These are phyloP conservation scores for Pyrenula aspistea DNA, from an alignment of 495 filamentous ascomycete genomes.

Conservation along the genomic window DNA sequence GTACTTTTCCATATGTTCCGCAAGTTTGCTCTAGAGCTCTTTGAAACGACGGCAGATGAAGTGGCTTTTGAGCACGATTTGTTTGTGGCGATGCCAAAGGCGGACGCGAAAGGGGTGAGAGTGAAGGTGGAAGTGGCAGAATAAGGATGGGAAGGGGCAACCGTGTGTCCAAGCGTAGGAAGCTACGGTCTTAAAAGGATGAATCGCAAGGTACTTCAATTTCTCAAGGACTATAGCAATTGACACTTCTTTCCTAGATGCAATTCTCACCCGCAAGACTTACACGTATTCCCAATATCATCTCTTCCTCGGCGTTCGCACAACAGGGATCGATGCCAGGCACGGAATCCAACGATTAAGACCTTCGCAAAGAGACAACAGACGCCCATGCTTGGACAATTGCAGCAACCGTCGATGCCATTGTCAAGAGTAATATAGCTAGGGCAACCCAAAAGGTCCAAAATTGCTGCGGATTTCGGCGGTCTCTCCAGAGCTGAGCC, in stretches of 20 bases:
- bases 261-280: not conserved
- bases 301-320: not conserved
- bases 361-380: not conserved
- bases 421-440: constrained; percentile 4
- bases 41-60: constrained; percentile 24
- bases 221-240: not conserved
- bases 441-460: constrained; percentile 9
- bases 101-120: constrained; percentile 22
- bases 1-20: constrained; percentile 18
- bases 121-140: not conserved
- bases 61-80: constrained; percentile 23
- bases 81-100: constrained; percentile 19
- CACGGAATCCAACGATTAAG: not conserved
- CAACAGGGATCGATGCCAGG: not conserved
- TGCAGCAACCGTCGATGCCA: constrained; percentile 1
- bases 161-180: too few relatives aligned
- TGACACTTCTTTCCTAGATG: not conserved
- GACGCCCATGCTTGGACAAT: constrained; percentile 9
- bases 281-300: not conserved
- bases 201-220: not conserved
- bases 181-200: too few relatives aligned
- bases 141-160: too few relatives aligned
- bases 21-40: constrained; percentile 17
- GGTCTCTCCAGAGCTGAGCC: constrained; percentile 7
- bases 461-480: constrained; percentile 7